phyloP scores from a whole-genome alignment of 371 early-diverging fungal genomes.

The Lichtheimia corymbifera region DNA sequence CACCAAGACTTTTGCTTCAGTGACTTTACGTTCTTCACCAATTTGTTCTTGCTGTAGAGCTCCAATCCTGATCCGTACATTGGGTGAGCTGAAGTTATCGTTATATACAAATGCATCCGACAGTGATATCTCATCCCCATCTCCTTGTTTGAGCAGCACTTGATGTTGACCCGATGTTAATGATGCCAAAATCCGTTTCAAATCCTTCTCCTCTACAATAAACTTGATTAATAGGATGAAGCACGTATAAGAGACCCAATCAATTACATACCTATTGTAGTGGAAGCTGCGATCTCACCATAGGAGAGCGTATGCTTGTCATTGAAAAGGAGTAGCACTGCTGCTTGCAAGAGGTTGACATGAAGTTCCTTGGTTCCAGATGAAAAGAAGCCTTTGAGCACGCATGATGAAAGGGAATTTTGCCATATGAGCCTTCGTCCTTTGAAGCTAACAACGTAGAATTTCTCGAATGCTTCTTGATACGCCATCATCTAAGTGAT shows the following conservation, averaged over 20 bases:
- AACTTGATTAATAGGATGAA: neutral
- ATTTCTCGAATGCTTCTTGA: conserved; percentile 69
- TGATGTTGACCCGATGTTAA: conserved; percentile 77
- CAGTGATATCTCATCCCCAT: conserved; percentile 24
- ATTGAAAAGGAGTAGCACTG: conserved; percentile 79
- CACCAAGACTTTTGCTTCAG: conserved; percentile 73
- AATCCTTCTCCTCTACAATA: conserved; percentile 62
- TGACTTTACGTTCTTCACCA: conserved; percentile 70
- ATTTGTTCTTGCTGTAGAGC: conserved; percentile 77
- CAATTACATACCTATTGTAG: conserved; percentile 52
- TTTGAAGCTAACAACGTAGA: conserved; percentile 75
- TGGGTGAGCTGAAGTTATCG: conserved; percentile 61
- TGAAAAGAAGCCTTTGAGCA: conserved; percentile 66
- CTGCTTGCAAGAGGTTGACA: conserved; percentile 75
- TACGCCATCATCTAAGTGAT: conserved; percentile 57
- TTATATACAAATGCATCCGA: conserved; percentile 70
- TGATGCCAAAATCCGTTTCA: conserved; percentile 75
- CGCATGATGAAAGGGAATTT: conserved; percentile 76
- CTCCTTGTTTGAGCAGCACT: conserved; percentile 30
- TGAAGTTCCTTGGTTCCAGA: conserved; percentile 65
- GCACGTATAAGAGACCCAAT: neutral
- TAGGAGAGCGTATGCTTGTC: conserved; percentile 52
- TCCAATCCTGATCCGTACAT: conserved; percentile 77
- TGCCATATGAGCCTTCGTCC: conserved; percentile 87
- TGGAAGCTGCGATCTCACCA: conserved; percentile 63